These are phyloP conservation scores for Penium margaritaceum DNA, from an alignment of 139 green algal species.

Conservation along the genomic window DNA sequence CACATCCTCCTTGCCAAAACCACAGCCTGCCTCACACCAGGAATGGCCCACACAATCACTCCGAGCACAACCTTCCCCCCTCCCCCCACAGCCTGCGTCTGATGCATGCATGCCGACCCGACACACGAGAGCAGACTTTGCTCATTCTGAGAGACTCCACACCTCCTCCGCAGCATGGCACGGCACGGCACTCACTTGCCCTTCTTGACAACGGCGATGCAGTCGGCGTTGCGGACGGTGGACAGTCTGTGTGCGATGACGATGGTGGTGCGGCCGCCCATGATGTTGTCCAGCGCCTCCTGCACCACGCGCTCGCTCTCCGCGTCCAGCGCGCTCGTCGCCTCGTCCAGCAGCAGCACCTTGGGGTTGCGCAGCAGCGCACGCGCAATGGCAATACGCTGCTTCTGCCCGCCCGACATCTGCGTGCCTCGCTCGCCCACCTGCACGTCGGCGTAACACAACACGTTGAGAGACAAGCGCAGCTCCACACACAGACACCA, in stretches of 20 bases:
- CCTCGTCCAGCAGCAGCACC: slow-evolving; percentile 78
- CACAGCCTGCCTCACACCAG: too few species aligned
- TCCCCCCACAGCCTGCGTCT: too few species aligned
- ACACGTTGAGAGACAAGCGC: too few species aligned
- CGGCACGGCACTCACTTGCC: too few species aligned
- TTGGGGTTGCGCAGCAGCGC: slow-evolving; percentile 67
- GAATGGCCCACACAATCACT: too few species aligned
- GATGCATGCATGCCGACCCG: too few species aligned
- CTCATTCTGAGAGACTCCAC: too few species aligned
- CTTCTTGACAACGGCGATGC: slow-evolving; percentile 67
- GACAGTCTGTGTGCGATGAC: slow-evolving; percentile 81
- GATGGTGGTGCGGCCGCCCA: slow-evolving; percentile 73
- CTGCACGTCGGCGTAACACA: slow-evolving; percentile 51
- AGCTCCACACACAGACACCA: too few species aligned
- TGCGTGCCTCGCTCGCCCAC: slow-evolving; percentile 72
- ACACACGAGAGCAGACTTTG: too few species aligned
- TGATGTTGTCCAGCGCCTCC: slow-evolving; percentile 61
- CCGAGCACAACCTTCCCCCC: too few species aligned
- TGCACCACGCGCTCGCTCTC: slow-evolving; percentile 58
- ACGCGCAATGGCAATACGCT: slow-evolving; percentile 76
- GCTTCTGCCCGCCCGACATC: slow-evolving; percentile 73
- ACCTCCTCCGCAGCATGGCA: too few species aligned
- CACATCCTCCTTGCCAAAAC: too few species aligned
- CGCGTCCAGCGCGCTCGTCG: slow-evolving; percentile 78
- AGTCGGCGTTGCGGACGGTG: slow-evolving; percentile 73